phyloP scores from a whole-genome alignment of 305 asterid species.

The Lippia alba region DNA sequence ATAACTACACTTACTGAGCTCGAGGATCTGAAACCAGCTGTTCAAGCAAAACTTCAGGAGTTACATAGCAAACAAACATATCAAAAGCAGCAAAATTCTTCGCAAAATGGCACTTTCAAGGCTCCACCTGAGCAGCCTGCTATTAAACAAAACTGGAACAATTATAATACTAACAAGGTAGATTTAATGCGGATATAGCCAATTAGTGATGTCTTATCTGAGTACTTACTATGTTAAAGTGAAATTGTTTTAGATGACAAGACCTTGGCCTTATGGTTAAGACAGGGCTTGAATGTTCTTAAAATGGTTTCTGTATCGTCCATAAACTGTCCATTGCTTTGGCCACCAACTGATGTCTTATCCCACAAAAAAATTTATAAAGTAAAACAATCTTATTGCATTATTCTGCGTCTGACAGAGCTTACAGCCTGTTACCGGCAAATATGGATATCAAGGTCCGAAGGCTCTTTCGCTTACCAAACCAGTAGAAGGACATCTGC shows the following conservation, averaged over 20 bases:
- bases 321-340: constrained; percentile 12
- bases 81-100: constrained; percentile 48
- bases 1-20: constrained; percentile 73
- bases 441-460: constrained; percentile 50
- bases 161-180: constrained; percentile 61
- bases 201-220: constrained; percentile 11
- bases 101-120: constrained; percentile 45
- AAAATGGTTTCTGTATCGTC: constrained; percentile 5
- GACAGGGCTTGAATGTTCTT: constrained; percentile 6
- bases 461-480: constrained; percentile 48
- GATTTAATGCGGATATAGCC: constrained; percentile 21
- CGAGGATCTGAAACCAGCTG: constrained; percentile 82
- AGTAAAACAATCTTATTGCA: constrained; percentile 7
- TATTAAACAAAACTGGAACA: constrained; percentile 48
- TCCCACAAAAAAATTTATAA: not conserved
- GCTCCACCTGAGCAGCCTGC: constrained; percentile 56
- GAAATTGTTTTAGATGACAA: constrained; percentile 31
- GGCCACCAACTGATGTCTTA: constrained; percentile 15
- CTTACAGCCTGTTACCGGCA: constrained; percentile 47
- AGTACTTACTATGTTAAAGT: constrained; percentile 17
- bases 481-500: constrained; percentile 59
- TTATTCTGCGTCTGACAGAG: constrained; percentile 51
- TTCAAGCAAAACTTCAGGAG: constrained; percentile 70
- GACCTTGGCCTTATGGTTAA: constrained; percentile 2
- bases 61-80: constrained; percentile 52